Percentiles rank a stretch among this genome's conserved stretches.
Conservation (phyloP, 2,329 filamentous ascomycete species). For the Zymoseptoria pseudotritici region DNA sequence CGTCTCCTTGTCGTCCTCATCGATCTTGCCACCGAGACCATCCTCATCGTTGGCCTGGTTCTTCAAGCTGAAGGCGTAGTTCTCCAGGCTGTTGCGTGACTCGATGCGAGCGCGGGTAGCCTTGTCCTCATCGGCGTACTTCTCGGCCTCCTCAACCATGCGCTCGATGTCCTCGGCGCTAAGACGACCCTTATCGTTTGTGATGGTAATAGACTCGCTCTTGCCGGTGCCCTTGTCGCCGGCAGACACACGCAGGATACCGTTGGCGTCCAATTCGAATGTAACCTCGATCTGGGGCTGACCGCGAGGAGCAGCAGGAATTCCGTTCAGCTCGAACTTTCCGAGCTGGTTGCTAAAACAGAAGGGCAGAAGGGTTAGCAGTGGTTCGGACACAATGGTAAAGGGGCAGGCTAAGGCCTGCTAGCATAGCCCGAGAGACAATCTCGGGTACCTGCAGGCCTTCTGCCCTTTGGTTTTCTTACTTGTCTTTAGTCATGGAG, state of each 20-base stretch:
- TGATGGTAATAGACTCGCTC: constrained; percentile 95
- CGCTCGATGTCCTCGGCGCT: constrained; percentile 96
- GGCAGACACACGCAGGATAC: constrained; percentile 93
- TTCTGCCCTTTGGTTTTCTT: no score
- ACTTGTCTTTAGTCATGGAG: constrained; percentile 26
- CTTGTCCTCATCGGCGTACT: constrained; percentile 99
- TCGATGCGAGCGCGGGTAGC: constrained; percentile 94
- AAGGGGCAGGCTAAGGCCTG: no score
- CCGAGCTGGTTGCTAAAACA: constrained; percentile 96
- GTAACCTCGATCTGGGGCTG: constrained; percentile 97
- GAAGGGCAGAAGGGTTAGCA: no score
- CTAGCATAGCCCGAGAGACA: no score
- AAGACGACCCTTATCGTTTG: constrained; percentile 98
- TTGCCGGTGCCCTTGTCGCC: constrained; percentile 98
- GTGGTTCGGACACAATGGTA: no score
- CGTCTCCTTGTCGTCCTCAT: constrained; percentile 96
- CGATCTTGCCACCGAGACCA: constrained; percentile 95
- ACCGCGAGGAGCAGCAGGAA: constrained; percentile 88
- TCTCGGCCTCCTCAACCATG: constrained; percentile 97
- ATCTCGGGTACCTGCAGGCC: no score
- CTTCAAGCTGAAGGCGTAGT: constrained; percentile 98
- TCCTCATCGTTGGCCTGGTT: constrained; percentile 98
- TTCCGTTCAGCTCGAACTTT: constrained; percentile 96
- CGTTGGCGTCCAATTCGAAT: constrained; percentile 96
- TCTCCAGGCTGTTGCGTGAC: constrained; percentile 92